Evolutionary conservation across 306 rosid species (phyloP), one percentile per base, ranked within the genome.

Genomic region (Cucumis hystrix): DNA sequence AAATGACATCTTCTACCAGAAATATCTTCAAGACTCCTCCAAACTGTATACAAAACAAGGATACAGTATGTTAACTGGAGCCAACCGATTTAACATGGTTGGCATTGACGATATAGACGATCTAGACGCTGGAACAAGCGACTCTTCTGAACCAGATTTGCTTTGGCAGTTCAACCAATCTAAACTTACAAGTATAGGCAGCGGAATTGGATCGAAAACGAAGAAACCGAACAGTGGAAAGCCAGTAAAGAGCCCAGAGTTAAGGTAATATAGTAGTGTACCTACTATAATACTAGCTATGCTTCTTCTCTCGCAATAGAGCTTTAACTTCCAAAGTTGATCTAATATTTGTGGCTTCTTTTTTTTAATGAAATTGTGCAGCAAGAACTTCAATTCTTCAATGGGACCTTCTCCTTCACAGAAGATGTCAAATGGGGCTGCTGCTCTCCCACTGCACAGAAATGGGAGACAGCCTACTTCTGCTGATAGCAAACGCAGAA

Each of bases 141-240:
- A 94, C 82, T 94, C 98, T 63, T 91, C 97, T 2, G 97, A 94
- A 83, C 91, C 89, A 68, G 98, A 94, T 79, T 85, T 94, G 71
- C 95, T 92, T 79, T 94, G 98, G 98, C 97, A 94, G 57, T 89
- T 91, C 67, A 94, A 87, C 79, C 91, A 91, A 40, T 82, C 96
- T 40, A 90, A 90, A 82, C 82, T 89, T 43, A 69, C 83, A 14
- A 83, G 75, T 85, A 30, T 84, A 76, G 68, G 86, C 85, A 91
- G 80, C 54, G 91, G 85, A 37, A 82, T 87, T 74, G 88, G 81
- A 33, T 85, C 95, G 23, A 90, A 85, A 69, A 49, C 85, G 47
- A 87, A 82, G 83, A 90, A 79, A 66, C 49, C 86, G 11, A 82
- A 84, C 66, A 70, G 80, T 77, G 74, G 82, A 67, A 90, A 83